phyloP scores from a whole-genome alignment of 495 filamentous ascomycete species.

The Wilcoxina mikolae region DNA sequence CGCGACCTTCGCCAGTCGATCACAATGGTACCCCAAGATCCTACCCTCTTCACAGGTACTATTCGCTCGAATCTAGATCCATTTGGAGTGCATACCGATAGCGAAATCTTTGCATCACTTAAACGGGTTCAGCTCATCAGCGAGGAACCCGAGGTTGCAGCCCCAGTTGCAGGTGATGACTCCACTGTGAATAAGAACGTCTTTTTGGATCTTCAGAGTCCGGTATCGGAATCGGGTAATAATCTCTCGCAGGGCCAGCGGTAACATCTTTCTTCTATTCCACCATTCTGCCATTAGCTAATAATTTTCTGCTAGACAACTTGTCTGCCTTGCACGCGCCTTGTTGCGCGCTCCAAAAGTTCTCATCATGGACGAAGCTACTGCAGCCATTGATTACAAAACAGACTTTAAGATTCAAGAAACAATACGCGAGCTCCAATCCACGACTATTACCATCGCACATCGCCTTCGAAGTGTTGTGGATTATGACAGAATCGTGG shows the following conservation, averaged over 20 bases:
- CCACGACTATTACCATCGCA: conserved; percentile 96
- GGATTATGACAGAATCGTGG: conserved; percentile 96
- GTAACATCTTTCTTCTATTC: conserved; percentile 9
- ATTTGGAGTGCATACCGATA: conserved; percentile 79
- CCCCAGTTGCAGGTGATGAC: conserved; percentile 22
- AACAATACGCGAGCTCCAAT: conserved; percentile 77
- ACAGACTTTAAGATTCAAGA: conserved; percentile 94
- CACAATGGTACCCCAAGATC: conserved; percentile 97
- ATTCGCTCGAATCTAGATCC: conserved; percentile 92
- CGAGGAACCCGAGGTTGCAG: conserved; percentile 35
- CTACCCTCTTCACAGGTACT: conserved; percentile 91
- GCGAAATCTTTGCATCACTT: conserved; percentile 75
- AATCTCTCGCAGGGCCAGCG: conserved; percentile 91
- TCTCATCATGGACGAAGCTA: conserved; percentile 97
- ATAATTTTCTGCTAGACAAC: conserved; percentile 40
- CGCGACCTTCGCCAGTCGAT: conserved; percentile 84
- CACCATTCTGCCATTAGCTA: neutral
- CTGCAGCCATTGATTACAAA: conserved; percentile 91
- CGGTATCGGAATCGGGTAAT: conserved; percentile 79
- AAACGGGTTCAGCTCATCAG: conserved; percentile 83
- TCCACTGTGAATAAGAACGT: conserved; percentile 68
- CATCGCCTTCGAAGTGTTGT: conserved; percentile 92
- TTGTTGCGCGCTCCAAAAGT: conserved; percentile 84
- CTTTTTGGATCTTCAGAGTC: conserved; percentile 73
- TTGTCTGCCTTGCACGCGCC: conserved; percentile 87